Base-by-base conservation (phyloP, 1,284 basidiomycete species). In the Pholiota adiposa region DNA sequence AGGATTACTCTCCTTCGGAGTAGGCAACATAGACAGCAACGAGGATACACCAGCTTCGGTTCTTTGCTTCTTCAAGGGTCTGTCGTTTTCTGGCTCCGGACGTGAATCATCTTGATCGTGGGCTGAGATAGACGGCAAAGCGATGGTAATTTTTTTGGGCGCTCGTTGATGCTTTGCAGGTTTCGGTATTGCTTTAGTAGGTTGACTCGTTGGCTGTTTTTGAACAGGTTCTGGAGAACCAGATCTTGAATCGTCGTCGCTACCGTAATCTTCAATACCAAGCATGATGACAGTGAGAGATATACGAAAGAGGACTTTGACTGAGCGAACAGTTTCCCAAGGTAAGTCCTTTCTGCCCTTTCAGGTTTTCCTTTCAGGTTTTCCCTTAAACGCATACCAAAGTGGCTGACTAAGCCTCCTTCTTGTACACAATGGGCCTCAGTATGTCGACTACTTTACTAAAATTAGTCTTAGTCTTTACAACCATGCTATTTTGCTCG, bases 241-340 rank as follows among this genome's bases (percentile, higher is more conserved):
- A 67, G 66, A 19, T 62, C 69, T 58, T 64, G 56, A 65, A 44
- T 87, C 84, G 49, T 77, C 73, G 65, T 87, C 85, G 67, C 79
- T 91, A 61, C 88, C 88, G 67, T 92, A 92, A 78, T 80, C 82
- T 69, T 87, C 87, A 58, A 90, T 78, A 51, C 88, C 89, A 65
- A 92, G 83, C 89, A 91, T 92, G 19, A 29, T 57, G 52, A 51
- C 23, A 51, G n/a, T 31, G 27, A 18, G 16, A 27, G 29, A 33
- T 34, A 34, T 49, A n/a, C n/a, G n/a, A n/a, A n/a, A n/a, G n/a
- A n/a, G n/a, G n/a, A n/a, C n/a, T n/a, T n/a, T n/a, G n/a, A n/a
- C n/a, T n/a, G n/a, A n/a, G n/a, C n/a, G n/a, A n/a, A n/a, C n/a
- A n/a, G n/a, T n/a, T n/a, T n/a, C n/a, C n/a, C n/a, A n/a, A n/a